Evolutionary conservation across 2,329 filamentous ascomycete genomes (phyloP).

Genomic region (Trichoderma aggressivum): DNA sequence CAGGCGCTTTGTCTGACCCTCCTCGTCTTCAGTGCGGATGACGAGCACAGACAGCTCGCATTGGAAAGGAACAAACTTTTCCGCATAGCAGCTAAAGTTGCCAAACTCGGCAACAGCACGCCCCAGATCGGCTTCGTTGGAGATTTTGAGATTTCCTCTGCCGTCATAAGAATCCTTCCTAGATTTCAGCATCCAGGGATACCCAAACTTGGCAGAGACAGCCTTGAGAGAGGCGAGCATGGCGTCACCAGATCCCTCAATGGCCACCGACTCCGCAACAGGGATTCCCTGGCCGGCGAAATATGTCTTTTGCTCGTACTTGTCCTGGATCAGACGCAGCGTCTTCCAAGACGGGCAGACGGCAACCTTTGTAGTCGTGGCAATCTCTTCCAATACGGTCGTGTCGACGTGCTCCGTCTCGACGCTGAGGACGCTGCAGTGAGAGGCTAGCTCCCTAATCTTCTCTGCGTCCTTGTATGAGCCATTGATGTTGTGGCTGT

Average conservation of each 20-base stretch:
- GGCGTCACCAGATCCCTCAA: constrained; percentile 50
- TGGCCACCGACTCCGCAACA: constrained; percentile 66
- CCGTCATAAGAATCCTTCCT: constrained; percentile 90
- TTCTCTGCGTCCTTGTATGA: constrained; percentile 82
- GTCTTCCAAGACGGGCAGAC: constrained; percentile 84
- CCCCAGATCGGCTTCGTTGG: constrained; percentile 45
- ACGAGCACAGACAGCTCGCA: constrained; percentile 94
- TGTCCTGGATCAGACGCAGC: constrained; percentile 87
- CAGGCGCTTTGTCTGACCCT: constrained; percentile 46
- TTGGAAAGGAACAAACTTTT: constrained; percentile 82
- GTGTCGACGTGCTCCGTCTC: constrained; percentile 96
- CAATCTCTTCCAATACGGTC: constrained; percentile 81
- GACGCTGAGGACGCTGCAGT: constrained; percentile 79
- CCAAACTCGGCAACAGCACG: constrained; percentile 68
- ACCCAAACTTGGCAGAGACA: constrained; percentile 64
- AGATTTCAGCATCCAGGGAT: constrained; percentile 90
- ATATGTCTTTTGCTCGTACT: constrained; percentile 84
- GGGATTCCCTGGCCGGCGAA: constrained; percentile 65
- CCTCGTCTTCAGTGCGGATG: constrained; percentile 74
- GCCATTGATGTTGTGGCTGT: constrained; percentile 70
- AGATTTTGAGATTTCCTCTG: constrained; percentile 61
- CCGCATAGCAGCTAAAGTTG: constrained; percentile 74
- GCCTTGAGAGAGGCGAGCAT: constrained; percentile 59
- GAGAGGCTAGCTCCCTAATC: constrained; percentile 73
- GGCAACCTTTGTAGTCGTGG: constrained; percentile 54